Percentiles rank a stretch among this genome's conserved stretches.
Evolutionary conservation across 2,329 filamentous ascomycete species (phyloP).

Genomic region (Ceratocystis diversiconidia): DNA sequence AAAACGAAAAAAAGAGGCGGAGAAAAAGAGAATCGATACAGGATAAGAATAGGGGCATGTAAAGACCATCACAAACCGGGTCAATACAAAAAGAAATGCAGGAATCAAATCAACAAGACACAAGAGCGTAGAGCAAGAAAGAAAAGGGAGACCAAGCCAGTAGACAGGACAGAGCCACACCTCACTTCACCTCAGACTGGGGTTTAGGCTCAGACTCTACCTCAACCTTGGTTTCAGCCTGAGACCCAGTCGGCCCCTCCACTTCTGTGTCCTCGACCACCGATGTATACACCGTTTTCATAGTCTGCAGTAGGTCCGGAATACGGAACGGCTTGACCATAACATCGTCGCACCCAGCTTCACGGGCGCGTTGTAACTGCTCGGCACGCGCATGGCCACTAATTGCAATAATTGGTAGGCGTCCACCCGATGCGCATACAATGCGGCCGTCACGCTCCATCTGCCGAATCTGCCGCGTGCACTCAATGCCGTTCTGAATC

Average conservation of each 20-base stretch:
- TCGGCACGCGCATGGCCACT: slow-evolving; percentile 54
- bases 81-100: too few species aligned
- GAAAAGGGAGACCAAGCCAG: background rate
- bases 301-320: slow-evolving; percentile 45
- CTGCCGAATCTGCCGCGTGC: slow-evolving; percentile 48
- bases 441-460: slow-evolving; percentile 42
- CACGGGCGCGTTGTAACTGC: slow-evolving; percentile 39
- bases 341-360: slow-evolving; percentile 46
- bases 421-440: slow-evolving; percentile 30
- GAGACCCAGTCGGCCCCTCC: background rate
- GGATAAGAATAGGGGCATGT: background rate
- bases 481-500: slow-evolving; percentile 54
- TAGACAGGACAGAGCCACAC: background rate
- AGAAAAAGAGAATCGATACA: background rate
- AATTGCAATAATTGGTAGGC: slow-evolving; percentile 50
- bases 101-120: too few species aligned
- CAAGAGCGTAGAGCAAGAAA: background rate
- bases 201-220: background rate
- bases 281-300: slow-evolving; percentile 34
- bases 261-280: slow-evolving; percentile 13
- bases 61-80: too few species aligned
- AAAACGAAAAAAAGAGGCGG: background rate
- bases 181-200: background rate
- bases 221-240: background rate
- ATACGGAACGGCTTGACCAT: slow-evolving; percentile 60